Percentiles rank a stretch among this genome's conserved stretches.
These are phyloP conservation scores for Fusarium sp. DNA, from an alignment of 2,329 filamentous ascomycete species.

Conservation along the genomic window DNA sequence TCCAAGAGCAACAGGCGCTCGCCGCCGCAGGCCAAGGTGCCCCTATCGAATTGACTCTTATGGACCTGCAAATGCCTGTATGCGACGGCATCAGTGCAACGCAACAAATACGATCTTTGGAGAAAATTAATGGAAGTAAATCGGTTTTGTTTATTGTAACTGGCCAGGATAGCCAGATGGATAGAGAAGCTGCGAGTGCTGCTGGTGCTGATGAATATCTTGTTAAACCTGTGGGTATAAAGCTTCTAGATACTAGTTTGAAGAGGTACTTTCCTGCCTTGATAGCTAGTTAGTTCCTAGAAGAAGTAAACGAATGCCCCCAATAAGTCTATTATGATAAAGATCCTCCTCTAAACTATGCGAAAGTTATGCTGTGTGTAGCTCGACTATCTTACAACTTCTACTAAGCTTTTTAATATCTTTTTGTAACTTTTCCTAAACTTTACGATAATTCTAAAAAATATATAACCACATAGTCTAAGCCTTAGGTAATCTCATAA, in stretches of 20 bases:
- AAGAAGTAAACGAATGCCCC: slow-evolving; percentile 14
- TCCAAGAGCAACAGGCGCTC: slow-evolving; percentile 38
- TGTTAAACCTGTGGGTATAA: slow-evolving; percentile 47
- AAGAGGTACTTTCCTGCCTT: slow-evolving; percentile 40
- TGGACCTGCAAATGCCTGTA: slow-evolving; percentile 52
- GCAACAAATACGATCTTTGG: slow-evolving; percentile 44
- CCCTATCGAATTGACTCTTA: slow-evolving; percentile 46
- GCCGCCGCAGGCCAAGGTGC: slow-evolving; percentile 15
- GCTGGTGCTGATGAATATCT: slow-evolving; percentile 49
- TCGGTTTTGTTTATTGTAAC: slow-evolving; percentile 49
- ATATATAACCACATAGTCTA: too few species aligned
- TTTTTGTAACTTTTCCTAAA: too few species aligned
- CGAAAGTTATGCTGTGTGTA: too few species aligned
- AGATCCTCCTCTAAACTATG: too few species aligned
- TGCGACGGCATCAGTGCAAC: slow-evolving; percentile 52
- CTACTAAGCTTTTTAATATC: too few species aligned
- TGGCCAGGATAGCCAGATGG: slow-evolving; percentile 47
- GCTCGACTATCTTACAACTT: too few species aligned
- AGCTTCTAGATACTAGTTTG: slow-evolving; percentile 35
- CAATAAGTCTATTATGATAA: too few species aligned
- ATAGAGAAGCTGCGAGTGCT: slow-evolving; percentile 34
- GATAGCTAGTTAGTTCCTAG: not conserved
- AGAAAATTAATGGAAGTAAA: slow-evolving; percentile 30
- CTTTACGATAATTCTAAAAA: too few species aligned
- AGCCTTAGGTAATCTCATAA: too few species aligned